Percentiles rank a stretch among this genome's conserved stretches.
Conservation (phyloP, 768 basidiomycete species). For the Porphyrellus cyaneotinctus region DNA sequence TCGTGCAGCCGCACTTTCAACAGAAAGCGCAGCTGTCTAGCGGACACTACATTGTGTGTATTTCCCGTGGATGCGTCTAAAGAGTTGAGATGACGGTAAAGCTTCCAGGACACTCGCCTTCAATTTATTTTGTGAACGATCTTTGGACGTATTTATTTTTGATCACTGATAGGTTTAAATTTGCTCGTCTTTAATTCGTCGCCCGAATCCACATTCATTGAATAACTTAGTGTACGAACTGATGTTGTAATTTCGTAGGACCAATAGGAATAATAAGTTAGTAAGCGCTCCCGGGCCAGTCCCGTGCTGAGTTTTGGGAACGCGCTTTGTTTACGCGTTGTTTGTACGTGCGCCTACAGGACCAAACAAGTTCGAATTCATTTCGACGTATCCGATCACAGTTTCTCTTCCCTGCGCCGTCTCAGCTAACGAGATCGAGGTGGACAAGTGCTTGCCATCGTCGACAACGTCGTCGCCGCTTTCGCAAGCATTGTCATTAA, state of each 20-base stretch:
- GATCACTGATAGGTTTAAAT: neutral
- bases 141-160: constrained; percentile 7
- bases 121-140: constrained; percentile 30
- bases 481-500: constrained; percentile 18
- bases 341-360: constrained; percentile 26
- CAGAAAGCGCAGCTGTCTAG: constrained; percentile 74
- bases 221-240: neutral
- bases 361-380: constrained; percentile 35
- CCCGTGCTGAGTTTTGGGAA: constrained; percentile 21
- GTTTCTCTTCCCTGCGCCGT: constrained; percentile 20
- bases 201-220: too few species aligned
- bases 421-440: constrained; percentile 13
- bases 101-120: constrained; percentile 24
- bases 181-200: neutral
- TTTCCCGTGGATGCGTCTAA: neutral
- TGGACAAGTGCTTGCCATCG: constrained; percentile 20
- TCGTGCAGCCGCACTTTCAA: constrained; percentile 56
- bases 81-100: neutral
- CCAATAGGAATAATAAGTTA: neutral
- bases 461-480: constrained; percentile 15
- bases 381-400: neutral
- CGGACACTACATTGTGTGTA: constrained; percentile 59
- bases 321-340: constrained; percentile 32
- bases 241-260: constrained; percentile 2
- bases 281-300: too few species aligned